Evolutionary conservation across 2,329 filamentous ascomycete genomes (phyloP).

Genomic region (Periglandula ipomoeae): DNA sequence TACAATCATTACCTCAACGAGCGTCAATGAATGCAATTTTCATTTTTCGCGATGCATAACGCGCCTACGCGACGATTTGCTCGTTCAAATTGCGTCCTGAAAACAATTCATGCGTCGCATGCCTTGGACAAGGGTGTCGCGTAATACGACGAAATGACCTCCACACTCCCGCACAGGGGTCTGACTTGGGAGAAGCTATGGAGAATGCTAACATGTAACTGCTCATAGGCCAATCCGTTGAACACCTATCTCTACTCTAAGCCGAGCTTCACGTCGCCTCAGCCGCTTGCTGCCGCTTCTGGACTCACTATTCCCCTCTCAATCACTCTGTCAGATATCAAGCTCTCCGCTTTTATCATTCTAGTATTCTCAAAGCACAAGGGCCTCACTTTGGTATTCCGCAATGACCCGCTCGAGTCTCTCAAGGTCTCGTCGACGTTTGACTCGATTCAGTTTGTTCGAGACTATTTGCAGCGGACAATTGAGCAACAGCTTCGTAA

Average conservation of each 20-base stretch:
- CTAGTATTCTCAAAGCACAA: constrained; percentile 97
- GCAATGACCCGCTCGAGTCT: constrained; percentile 95
- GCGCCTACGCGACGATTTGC: not conserved
- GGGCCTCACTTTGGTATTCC: constrained; percentile 90
- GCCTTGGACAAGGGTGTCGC: not conserved
- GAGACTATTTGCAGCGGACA: constrained; percentile 91
- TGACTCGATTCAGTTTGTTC: constrained; percentile 96
- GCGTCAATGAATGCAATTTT: not conserved
- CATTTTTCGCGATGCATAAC: not conserved
- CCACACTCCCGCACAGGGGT: constrained; percentile 1
- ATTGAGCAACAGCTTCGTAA: constrained; percentile 90
- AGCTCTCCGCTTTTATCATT: constrained; percentile 93
- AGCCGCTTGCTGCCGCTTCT: constrained; percentile 82
- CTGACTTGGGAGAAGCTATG: not conserved
- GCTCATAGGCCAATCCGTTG: constrained; percentile 73
- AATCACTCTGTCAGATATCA: constrained; percentile 92
- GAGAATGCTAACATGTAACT: constrained; percentile 3
- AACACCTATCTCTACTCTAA: constrained; percentile 93
- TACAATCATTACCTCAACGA: not conserved
- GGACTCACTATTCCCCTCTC: constrained; percentile 95
- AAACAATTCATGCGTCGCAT: not conserved
- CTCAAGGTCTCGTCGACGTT: constrained; percentile 98
- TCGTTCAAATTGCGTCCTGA: not conserved
- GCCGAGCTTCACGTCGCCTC: constrained; percentile 83
- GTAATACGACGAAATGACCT: constrained; percentile 4